Base-by-base conservation (phyloP, 1,284 basidiomycete species). In the Mycena citricolor region DNA sequence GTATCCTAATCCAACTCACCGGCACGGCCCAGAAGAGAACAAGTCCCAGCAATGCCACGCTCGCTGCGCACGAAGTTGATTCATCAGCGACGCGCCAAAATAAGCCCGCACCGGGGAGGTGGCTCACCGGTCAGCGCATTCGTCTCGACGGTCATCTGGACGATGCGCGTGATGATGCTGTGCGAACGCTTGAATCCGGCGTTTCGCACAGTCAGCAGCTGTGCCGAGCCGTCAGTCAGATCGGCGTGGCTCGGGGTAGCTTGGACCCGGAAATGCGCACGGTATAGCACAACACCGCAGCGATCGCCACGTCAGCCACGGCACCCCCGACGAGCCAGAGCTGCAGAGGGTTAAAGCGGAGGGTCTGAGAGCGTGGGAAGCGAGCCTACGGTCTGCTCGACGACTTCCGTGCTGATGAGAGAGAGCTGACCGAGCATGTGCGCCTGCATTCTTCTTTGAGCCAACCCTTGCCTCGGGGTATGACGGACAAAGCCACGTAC, bases 51-150 rank as follows among this genome's bases (percentile, higher is more conserved):
- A 38, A 22, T 5, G 36, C 36, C 23, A 24, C 6, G 8, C 36
- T 26, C 12, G 36, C 36, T 38, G 25, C 20, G 16, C 13, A 36
- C n/a, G n/a, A 25, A 25, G 8, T 17, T 12, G 6, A 22, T 36
- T 10, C 8, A 36, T 8, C 24, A 8, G 12, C 24, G 10, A 8
- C 12, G 12, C 13, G 10, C 20, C 32, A 11, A 10, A n/a, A n/a
- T n/a, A n/a, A n/a, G n/a, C n/a, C n/a, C n/a, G n/a, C n/a, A n/a
- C n/a, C n/a, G n/a, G n/a, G n/a, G n/a, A 6, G 38, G n/a, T 24
- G n/a, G 30, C 16, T 20, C 83, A 36, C 80, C 81, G 12, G 38
- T 44, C n/a, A 44, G 16, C 12, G 42, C 42, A 20, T 44, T 44
- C 19, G 42, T 44, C 28, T 44, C 42, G 16, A 38, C 42, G 10